Evolutionary conservation across 192 early-diverging fungal species (phyloP).

Genomic region (Coemansia sp.): DNA sequence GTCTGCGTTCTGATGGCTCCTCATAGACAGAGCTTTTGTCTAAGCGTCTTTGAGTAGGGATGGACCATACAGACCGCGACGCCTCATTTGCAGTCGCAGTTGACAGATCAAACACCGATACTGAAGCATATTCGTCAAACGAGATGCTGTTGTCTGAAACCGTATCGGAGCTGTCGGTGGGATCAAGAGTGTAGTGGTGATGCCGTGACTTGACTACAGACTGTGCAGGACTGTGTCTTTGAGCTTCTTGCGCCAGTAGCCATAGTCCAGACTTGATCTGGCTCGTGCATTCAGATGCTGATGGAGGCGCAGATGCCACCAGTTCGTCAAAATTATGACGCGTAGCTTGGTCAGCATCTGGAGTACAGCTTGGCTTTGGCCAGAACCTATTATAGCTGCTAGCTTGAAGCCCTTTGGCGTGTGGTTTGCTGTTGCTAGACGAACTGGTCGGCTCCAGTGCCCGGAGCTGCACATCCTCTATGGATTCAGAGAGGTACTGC

Average conservation of each 20-base stretch:
- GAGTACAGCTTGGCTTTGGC: no score
- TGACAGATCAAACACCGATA: slow-evolving; percentile 26
- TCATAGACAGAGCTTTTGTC: background rate
- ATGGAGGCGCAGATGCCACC: slow-evolving; percentile 14
- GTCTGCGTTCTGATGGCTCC: background rate
- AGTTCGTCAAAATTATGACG: background rate
- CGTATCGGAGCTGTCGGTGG: slow-evolving; percentile 19
- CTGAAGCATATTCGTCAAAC: slow-evolving; percentile 15
- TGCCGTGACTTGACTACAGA: slow-evolving; percentile 27
- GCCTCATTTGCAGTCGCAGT: background rate
- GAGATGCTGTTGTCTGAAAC: slow-evolving; percentile 25
- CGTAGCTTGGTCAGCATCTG: no score
- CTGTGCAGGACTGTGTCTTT: slow-evolving; percentile 13
- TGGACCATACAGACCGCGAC: background rate
- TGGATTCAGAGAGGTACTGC: slow-evolving; percentile 2
- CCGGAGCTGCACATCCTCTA: background rate
- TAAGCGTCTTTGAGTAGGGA: background rate
- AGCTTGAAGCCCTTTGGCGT: no score
- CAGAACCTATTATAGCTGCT: no score
- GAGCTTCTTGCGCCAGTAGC: slow-evolving; percentile 30
- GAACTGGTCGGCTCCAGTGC: background rate
- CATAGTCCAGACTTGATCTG: slow-evolving; percentile 33
- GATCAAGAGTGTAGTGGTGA: slow-evolving; percentile 21
- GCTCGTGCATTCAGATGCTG: slow-evolving; percentile 22
- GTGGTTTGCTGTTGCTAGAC: no score